A percentile compares a stretch with the other conserved stretches of the same genome.
Evolutionary conservation across 2,329 filamentous ascomycete genomes (phyloP).

Genomic region (Alternaria sp.): DNA sequence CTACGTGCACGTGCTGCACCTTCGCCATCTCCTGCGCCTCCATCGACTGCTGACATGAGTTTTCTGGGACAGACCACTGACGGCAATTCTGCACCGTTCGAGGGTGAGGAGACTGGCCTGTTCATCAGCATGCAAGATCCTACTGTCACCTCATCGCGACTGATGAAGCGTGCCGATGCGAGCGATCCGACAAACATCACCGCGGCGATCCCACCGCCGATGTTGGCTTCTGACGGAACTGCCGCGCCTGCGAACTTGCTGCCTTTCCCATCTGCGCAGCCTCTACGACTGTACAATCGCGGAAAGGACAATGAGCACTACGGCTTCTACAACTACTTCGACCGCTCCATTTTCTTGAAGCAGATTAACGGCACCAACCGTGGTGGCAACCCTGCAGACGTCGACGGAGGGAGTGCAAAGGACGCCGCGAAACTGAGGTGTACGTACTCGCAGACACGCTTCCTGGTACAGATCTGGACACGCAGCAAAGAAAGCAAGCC

Average conservation of each 20-base stretch:
- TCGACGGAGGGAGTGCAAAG: constrained; percentile 58
- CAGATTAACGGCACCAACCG: constrained; percentile 58
- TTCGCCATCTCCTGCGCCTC: constrained; percentile 63
- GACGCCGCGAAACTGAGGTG: constrained; percentile 58
- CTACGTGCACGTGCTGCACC: constrained; percentile 37
- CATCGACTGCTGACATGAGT: constrained; percentile 71
- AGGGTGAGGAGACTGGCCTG: constrained; percentile 87
- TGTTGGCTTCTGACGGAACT: constrained; percentile 70
- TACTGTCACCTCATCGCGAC: constrained; percentile 32
- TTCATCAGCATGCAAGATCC: constrained; percentile 74
- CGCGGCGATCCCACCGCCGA: constrained; percentile 67
- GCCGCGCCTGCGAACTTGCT: constrained; percentile 75
- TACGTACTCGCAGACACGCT: constrained; percentile 67
- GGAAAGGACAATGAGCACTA: constrained; percentile 84
- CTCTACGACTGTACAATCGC: constrained; percentile 83
- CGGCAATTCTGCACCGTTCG: constrained; percentile 70
- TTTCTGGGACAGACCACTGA: constrained; percentile 91
- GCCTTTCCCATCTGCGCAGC: constrained; percentile 72
- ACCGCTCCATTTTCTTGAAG: constrained; percentile 83
- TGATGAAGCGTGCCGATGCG: constrained; percentile 46
- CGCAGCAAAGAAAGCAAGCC: constrained; percentile 50
- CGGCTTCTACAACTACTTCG: constrained; percentile 91
- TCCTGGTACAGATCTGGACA: constrained; percentile 70
- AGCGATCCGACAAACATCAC: constrained; percentile 52
- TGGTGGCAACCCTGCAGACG: constrained; percentile 53